phyloP scores from a whole-genome alignment of 306 rosid genomes.

The Quercus dentata region DNA sequence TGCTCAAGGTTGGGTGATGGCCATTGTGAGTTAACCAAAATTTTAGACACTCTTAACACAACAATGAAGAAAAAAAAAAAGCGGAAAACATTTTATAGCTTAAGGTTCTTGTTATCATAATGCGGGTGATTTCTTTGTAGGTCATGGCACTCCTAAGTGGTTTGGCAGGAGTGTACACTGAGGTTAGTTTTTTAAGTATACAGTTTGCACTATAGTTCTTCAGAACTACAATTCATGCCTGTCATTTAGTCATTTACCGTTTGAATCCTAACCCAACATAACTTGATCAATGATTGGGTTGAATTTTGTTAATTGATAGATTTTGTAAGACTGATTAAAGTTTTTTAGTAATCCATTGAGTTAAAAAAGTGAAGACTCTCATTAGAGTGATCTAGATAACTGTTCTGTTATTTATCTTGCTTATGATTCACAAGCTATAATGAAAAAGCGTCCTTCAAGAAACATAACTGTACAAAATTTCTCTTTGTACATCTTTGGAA shows the following conservation, averaged over 20 bases:
- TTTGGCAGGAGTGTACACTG: constrained; percentile 93
- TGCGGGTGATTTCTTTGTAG: constrained; percentile 41
- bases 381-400: constrained; percentile 3
- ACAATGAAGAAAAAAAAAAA: constrained; percentile 4
- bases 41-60: constrained; percentile 1
- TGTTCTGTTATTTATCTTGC: background rate
- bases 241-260: too few relatives aligned
- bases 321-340: background rate
- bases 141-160: constrained; percentile 95
- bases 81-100: background rate
- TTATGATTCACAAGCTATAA: constrained; percentile 65
- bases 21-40: constrained; percentile 67
- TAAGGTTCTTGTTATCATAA: constrained; percentile 14
- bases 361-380: constrained; percentile 4
- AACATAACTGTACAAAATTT: constrained; percentile 92
- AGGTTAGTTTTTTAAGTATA: constrained; percentile 51
- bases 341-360: background rate
- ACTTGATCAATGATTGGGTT: background rate
- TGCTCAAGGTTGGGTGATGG: constrained; percentile 93
- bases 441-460: constrained; percentile 90
- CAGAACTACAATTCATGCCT: background rate
- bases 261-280: constrained; percentile 7
- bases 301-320: background rate
- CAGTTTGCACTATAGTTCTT: constrained; percentile 8
- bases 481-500: constrained; percentile 75